phyloP scores from a whole-genome alignment of 208 protist species.

The Leishmania martiniquensis region DNA sequence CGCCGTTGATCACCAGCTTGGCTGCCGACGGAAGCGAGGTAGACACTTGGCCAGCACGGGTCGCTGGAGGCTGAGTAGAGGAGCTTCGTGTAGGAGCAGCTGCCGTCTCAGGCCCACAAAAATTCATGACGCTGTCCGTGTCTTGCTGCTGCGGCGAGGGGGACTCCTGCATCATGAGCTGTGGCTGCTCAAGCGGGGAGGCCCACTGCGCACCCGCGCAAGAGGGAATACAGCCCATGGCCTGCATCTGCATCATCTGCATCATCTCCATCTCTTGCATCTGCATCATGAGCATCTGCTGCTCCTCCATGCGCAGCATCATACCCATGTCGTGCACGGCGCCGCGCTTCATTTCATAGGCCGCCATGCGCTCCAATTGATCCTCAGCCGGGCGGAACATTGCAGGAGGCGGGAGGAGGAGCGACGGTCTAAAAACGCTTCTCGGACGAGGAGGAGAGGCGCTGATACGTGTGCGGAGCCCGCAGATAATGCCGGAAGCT shows the following conservation, averaged over 20 bases:
- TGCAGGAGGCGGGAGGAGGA: background rate
- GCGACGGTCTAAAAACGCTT: too few species aligned
- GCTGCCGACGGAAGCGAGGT: background rate
- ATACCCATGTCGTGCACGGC: constrained; percentile 31
- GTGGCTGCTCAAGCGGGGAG: background rate
- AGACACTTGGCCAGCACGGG: background rate
- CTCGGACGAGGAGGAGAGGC: background rate
- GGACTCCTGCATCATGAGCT: background rate
- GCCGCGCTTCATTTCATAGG: constrained; percentile 34
- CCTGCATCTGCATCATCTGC: constrained; percentile 49
- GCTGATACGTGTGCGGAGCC: background rate
- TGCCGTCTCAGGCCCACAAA: background rate
- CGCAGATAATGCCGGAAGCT: background rate
- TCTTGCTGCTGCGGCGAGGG: background rate
- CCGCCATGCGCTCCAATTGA: constrained; percentile 26
- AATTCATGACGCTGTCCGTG: background rate
- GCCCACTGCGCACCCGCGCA: constrained; percentile 4
- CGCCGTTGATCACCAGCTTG: background rate
- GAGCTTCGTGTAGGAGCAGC: background rate
- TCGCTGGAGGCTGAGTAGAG: background rate
- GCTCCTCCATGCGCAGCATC: constrained; percentile 28
- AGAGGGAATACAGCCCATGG: constrained; percentile 18
- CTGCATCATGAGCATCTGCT: constrained; percentile 30
- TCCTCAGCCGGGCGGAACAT: constrained; percentile 40
- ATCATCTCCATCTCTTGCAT: constrained; percentile 40